Base-by-base conservation (phyloP, 805 yeast genomes). In the Pichia nanzhaoensis region DNA sequence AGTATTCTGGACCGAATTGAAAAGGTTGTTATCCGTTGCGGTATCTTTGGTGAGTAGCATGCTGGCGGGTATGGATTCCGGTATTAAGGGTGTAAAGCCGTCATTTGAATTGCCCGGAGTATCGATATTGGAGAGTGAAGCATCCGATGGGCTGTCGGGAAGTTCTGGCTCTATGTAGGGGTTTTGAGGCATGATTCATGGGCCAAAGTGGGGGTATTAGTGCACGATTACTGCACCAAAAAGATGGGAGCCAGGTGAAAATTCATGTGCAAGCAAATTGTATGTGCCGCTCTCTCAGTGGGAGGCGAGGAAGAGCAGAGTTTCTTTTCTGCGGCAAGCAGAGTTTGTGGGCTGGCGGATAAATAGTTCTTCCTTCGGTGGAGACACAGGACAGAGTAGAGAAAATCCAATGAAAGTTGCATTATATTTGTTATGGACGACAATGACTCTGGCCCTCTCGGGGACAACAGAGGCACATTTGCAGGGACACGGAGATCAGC, bases 101-200 rank as follows among this genome's bases (percentile, higher is more conserved):
- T 24, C 28, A 7, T 6, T 6, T 7, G 28, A 34, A 18, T 39
- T 28, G 6, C 16, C 14, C 12, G 41, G 41, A 4, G 41, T 14
- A 12, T 27, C 28, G 17, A 38, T 27, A 27, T 38, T 38, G 5
- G 41, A 38, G 14, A 38, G 19, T 16, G 41, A 38, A 19, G 34
- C 41, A 2, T 27, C 41, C 6, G 41, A 38, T 13, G 41, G 41
- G 13, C 34, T 39, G 13, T 39, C 41, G 28, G 41, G 41, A 5
- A 39, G 27, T 13, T 21, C 41, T 39, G 35, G 10, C 18, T 30
- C 34, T 24, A 10, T 24, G 28, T 24, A 24, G 28, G 28, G 28
- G 9, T 6, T 10, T 10, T 7, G 9, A 7, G 28, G 28, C 41
- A 38, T 38, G 32, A 7, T 38, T 33, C 41, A 27, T 37, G 3